These are phyloP conservation scores for Didymella sp. DNA, from an alignment of 2,329 filamentous ascomycete species.

Conservation along the genomic window DNA sequence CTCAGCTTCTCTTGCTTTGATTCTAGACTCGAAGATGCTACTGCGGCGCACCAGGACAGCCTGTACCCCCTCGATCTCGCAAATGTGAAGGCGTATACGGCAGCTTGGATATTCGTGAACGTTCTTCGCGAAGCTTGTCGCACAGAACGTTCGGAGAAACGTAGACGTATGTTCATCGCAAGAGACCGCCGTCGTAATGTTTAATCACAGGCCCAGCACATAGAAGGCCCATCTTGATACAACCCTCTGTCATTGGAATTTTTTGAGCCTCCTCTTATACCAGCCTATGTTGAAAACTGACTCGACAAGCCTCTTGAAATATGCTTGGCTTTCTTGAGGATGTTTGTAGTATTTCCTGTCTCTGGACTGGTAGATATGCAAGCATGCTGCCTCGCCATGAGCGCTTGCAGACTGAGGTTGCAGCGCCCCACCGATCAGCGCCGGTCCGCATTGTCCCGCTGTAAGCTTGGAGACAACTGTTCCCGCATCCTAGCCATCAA, in stretches of 20 bases:
- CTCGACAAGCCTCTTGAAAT: no score
- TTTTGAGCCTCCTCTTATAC: no score
- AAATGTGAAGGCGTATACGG: conserved; percentile 11
- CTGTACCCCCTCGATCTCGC: conserved; percentile 15
- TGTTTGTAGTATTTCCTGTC: no score
- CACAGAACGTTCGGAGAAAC: neutral
- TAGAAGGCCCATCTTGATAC: no score
- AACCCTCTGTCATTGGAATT: no score
- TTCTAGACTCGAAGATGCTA: conserved; percentile 23
- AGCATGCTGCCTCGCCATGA: no score
- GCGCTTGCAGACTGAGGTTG: no score
- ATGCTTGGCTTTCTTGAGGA: no score
- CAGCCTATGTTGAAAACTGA: no score
- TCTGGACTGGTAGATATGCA: no score
- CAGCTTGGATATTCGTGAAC: conserved; percentile 12
- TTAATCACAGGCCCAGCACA: no score
- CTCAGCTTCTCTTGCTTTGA: neutral
- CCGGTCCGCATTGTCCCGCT: neutral
- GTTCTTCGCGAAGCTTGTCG: neutral
- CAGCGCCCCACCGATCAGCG: conserved; percentile 6
- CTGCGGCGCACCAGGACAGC: conserved; percentile 15
- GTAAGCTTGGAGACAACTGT: neutral
- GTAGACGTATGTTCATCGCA: neutral
- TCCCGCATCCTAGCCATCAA: neutral
- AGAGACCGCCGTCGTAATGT: neutral